Evolutionary conservation across 805 yeast genomes (phyloP).

Genomic region (Yamadazyma akitaensis): DNA sequence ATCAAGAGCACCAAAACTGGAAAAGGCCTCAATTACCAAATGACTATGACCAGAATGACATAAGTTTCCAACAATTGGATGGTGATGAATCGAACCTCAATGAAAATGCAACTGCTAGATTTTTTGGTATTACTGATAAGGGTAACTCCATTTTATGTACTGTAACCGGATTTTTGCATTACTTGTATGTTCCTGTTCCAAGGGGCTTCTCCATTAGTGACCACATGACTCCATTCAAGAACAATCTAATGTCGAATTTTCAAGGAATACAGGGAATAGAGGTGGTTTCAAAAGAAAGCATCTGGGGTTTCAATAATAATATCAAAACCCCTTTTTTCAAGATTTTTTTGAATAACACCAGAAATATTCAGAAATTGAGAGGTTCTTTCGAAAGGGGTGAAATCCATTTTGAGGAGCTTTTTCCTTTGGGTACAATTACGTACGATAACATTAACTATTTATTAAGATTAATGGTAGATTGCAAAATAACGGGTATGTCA

Average conservation of each 20-base stretch:
- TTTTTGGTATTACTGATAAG: constrained; percentile 87
- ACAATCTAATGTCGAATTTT: constrained; percentile 46
- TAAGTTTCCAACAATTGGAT: constrained; percentile 87
- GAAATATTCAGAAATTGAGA: constrained; percentile 64
- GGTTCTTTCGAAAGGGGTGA: constrained; percentile 83
- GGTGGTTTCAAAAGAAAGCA: constrained; percentile 69
- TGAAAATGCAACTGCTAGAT: constrained; percentile 64
- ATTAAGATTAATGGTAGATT: constrained; percentile 86
- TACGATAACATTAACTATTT: constrained; percentile 89
- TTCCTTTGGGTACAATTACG: constrained; percentile 61
- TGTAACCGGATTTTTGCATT: constrained; percentile 85
- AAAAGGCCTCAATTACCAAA: constrained; percentile 56
- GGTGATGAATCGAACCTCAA: constrained; percentile 77
- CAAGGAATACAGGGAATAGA: constrained; percentile 65
- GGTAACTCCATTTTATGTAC: constrained; percentile 90
- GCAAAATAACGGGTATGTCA: constrained; percentile 92
- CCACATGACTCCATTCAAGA: constrained; percentile 43
- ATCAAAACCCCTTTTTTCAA: constrained; percentile 75
- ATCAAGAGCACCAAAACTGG: constrained; percentile 40
- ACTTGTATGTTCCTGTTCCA: constrained; percentile 90
- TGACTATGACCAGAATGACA: constrained; percentile 52
- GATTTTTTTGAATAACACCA: constrained; percentile 63
- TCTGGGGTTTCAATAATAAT: constrained; percentile 91
- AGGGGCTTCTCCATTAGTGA: constrained; percentile 62
- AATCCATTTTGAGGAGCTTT: constrained; percentile 58